Conservation (phyloP, 495 filamentous ascomycete genomes). For the Aspergillus nidulans region DNA sequence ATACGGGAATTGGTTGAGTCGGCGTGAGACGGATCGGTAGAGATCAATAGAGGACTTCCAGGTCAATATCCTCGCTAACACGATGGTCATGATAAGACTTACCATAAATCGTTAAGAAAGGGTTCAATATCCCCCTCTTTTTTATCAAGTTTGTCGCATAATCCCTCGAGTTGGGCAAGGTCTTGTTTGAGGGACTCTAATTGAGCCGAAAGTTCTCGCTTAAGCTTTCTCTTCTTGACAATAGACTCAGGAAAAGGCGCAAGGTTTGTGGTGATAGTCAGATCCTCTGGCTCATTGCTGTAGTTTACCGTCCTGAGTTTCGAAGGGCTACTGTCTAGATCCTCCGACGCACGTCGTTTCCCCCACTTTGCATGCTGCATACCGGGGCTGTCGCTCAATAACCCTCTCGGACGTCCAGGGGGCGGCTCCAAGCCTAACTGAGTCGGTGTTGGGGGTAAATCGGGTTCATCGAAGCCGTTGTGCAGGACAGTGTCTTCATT, state of each 20-base stretch:
- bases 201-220: conserved; percentile 28
- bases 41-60: conserved; percentile 24
- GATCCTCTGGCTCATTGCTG: conserved; percentile 8
- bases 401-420: conserved; percentile 30
- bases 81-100: conserved; percentile 6
- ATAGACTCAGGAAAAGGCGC: conserved; percentile 22
- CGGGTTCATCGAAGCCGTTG: conserved; percentile 53
- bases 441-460: conserved; percentile 67
- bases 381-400: conserved; percentile 43
- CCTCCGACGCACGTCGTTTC: conserved; percentile 24
- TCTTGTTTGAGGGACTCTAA: conserved; percentile 32
- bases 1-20: conserved; percentile 10
- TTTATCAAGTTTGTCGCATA: conserved; percentile 23
- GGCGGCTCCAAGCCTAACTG: conserved; percentile 51
- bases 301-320: conserved; percentile 25
- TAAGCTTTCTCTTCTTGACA: conserved; percentile 28
- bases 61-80: conserved; percentile 12
- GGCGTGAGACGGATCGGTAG: conserved; percentile 22
- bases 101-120: conserved; percentile 31
- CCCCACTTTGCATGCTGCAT: conserved; percentile 27
- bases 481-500: conserved; percentile 26
- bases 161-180: conserved; percentile 34
- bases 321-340: conserved; percentile 27
- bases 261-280: conserved; percentile 4
- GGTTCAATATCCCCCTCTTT: conserved; percentile 19